Percentiles rank a stretch among this genome's conserved stretches.
Evolutionary conservation across 371 early-diverging fungal genomes (phyloP).

Genomic region (Mortierella sp.): DNA sequence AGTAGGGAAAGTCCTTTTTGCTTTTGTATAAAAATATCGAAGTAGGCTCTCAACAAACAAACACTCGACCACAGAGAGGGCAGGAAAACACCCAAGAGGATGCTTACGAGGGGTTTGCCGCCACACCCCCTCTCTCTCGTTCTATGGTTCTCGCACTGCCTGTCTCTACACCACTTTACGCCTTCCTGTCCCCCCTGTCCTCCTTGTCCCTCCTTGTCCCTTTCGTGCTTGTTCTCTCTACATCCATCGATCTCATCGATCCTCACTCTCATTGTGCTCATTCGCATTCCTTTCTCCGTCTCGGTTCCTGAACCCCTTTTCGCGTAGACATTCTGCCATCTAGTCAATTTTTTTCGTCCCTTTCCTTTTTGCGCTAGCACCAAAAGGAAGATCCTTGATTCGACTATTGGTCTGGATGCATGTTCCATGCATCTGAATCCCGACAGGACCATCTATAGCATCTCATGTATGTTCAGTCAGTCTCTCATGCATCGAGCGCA

Average conservation of each 20-base stretch:
- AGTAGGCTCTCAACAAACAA: too few relatives aligned
- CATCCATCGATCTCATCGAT: background rate
- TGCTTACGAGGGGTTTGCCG: too few relatives aligned
- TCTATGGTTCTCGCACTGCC: background rate
- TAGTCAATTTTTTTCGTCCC: too few relatives aligned
- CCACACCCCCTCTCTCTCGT: too few relatives aligned
- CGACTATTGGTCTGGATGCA: background rate
- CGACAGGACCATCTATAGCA: too few relatives aligned
- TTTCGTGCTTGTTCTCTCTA: background rate
- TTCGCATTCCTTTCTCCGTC: background rate
- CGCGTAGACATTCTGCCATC: background rate
- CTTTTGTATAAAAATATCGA: too few relatives aligned
- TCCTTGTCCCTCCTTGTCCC: background rate
- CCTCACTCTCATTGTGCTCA: background rate
- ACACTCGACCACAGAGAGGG: too few relatives aligned
- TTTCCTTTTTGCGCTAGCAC: background rate
- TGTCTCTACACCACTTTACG: background rate
- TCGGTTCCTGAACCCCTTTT: background rate
- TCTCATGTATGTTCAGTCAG: too few relatives aligned
- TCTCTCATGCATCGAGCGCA: too few relatives aligned
- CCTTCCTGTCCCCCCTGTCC: background rate
- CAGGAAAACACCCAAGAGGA: too few relatives aligned
- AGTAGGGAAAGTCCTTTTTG: too few relatives aligned
- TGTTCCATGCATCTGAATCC: too few relatives aligned
- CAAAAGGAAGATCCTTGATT: background rate